Base-by-base conservation (phyloP, 345 rosid genomes). In the Eucalyptus curtisii region DNA sequence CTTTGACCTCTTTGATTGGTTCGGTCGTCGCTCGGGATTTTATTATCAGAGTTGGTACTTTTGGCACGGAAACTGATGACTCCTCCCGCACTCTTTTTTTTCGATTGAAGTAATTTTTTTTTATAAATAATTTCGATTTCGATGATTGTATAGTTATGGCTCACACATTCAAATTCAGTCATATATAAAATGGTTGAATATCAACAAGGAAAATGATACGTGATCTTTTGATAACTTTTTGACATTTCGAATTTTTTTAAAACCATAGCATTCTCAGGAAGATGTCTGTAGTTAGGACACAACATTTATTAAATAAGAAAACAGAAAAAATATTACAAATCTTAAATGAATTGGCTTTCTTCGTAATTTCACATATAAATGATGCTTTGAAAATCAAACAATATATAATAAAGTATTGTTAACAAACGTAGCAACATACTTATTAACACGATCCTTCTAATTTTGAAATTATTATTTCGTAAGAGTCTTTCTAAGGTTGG, bases 221-320 rank as follows among this genome's bases (percentile, higher is more conserved):
- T 6, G 6, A 37, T 37, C 47, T 37, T 1, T 37, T 10, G 44
- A 11, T 9, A 9, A 71, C 13, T 3, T 17, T 33, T 20, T 0
- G 7, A 71, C 19, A 37, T 37, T 37, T 76, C 1, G 11, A 76
- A 19, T 5, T 71, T 2, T 68, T 76, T 76, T 20, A 14, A 4
- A 37, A 20, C 8, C 4, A 11, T 76, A 37, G 1, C 27, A 76
- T 76, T 76, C 5, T 76, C 3, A 20, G 27, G 12, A 6, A 19
- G 8, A 8, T 37, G 47, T 20, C 3, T 6, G 5, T 20, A 19
- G 3, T 40, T 76, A 19, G 27, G 82, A 37, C 45, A 5, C 6
- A 22, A 71, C 80, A 33, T 40, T 68, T 19, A 31, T 68, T 68
- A 8, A 17, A 33, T 68, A 68, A 68, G 25, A 71, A 37, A 17